These are phyloP conservation scores for Paecilomyces variotii DNA, from an alignment of 2,329 filamentous ascomycete species.

Conservation along the genomic window DNA sequence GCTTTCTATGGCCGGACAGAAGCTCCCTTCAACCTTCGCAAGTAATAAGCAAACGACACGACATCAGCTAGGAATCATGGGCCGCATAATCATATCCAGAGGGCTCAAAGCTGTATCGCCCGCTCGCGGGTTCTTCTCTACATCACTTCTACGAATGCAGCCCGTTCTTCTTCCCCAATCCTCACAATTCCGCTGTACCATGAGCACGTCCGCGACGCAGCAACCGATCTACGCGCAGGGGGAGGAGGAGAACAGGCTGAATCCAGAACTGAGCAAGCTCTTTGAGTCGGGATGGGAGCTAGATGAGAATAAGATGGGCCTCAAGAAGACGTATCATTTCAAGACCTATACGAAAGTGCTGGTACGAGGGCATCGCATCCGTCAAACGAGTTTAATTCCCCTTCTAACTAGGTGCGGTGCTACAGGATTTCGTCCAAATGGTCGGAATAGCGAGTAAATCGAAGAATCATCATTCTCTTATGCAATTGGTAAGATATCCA, in stretches of 20 bases:
- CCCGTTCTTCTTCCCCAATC: not conserved
- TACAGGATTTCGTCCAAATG: not conserved
- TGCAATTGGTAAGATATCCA: not conserved
- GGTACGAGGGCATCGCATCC: conserved; percentile 10
- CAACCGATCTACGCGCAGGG: not conserved
- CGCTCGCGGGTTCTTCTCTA: not conserved
- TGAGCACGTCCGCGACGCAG: not conserved
- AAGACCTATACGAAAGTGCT: conserved; percentile 32
- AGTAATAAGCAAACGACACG: not conserved
- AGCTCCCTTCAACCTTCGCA: not conserved
- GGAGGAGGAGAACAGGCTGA: not conserved
- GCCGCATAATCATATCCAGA: not conserved
- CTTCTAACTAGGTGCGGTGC: not conserved
- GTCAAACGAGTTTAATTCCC: not conserved
- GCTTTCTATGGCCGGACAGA: not conserved
- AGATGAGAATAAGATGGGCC: conserved; percentile 24
- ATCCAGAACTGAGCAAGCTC: not conserved
- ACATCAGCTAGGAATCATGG: not conserved
- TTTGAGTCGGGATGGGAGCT: conserved; percentile 22
- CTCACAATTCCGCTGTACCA: not conserved
- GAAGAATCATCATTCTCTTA: not conserved
- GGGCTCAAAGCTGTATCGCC: not conserved
- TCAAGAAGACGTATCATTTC: conserved; percentile 33
- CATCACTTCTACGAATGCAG: not conserved
- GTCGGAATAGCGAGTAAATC: not conserved